A percentile compares a stretch with the other conserved stretches of the same genome.
These are phyloP conservation scores for Penstemon barbatus DNA, from an alignment of 257 asterid genomes.

Conservation along the genomic window DNA sequence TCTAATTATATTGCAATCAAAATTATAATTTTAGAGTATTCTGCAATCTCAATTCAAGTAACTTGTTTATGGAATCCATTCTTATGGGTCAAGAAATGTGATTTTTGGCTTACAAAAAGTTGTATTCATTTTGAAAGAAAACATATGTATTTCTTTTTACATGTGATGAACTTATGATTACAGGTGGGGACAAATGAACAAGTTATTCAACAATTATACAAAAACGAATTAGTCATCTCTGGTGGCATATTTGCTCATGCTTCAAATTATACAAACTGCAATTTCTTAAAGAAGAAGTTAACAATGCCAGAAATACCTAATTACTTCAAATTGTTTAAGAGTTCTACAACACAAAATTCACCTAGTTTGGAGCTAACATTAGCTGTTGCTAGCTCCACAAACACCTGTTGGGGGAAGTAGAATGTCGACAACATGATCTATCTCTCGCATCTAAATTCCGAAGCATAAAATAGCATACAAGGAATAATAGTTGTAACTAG, in stretches of 20 bases:
- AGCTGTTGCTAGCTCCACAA: conserved; percentile 5
- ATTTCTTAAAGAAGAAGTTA: conserved; percentile 6
- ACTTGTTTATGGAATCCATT: too few relatives aligned
- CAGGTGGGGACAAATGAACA: conserved; percentile 27
- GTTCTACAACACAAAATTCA: conserved; percentile 19
- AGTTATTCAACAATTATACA: not conserved
- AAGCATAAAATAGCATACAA: too few relatives aligned
- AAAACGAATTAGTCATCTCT: not conserved
- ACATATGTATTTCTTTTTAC: not conserved
- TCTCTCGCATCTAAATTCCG: too few relatives aligned
- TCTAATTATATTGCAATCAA: not conserved
- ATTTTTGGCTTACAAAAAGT: too few relatives aligned
- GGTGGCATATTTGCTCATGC: not conserved
- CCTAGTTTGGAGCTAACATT: conserved; percentile 40
- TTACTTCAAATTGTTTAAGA: conserved; percentile 22
- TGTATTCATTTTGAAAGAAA: too few relatives aligned
- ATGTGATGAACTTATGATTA: not conserved
- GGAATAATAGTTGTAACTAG: too few relatives aligned
- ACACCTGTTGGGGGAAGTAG: conserved; percentile 3
- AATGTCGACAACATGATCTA: not conserved
- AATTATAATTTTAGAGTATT: not conserved
- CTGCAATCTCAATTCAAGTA: not conserved
- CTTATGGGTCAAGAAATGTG: too few relatives aligned
- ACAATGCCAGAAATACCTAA: conserved; percentile 8
- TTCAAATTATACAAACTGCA: not conserved